A percentile compares a stretch with the other conserved stretches of the same genome.
These are phyloP conservation scores for Bombardia bombarda DNA, from an alignment of 495 filamentous ascomycete species.

Conservation along the genomic window DNA sequence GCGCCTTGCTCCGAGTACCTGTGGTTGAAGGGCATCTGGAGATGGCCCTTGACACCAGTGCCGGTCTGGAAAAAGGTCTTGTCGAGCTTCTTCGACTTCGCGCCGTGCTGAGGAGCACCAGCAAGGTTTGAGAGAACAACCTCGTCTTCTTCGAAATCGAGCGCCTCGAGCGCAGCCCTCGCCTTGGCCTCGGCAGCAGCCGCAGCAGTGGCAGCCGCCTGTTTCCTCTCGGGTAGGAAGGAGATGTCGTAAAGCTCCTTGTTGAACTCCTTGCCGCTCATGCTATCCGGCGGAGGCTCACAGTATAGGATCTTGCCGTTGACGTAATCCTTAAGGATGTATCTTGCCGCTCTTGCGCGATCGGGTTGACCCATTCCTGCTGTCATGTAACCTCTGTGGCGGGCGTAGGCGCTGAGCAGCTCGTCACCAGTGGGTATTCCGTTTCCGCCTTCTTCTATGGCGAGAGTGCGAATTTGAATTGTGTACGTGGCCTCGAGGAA, in stretches of 20 bases:
- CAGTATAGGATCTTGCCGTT: constrained; percentile 91
- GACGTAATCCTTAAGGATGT: constrained; percentile 94
- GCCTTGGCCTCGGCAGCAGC: constrained; percentile 22
- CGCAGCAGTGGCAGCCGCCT: constrained; percentile 46
- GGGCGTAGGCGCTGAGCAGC: constrained; percentile 76
- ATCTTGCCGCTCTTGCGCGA: constrained; percentile 83
- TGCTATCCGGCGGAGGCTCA: constrained; percentile 72
- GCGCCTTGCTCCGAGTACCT: constrained; percentile 77
- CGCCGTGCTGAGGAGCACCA: constrained; percentile 52
- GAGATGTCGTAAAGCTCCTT: constrained; percentile 72
- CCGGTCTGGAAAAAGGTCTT: constrained; percentile 74
- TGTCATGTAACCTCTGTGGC: constrained; percentile 81
- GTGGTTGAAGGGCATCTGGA: constrained; percentile 76
- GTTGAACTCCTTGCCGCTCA: constrained; percentile 75
- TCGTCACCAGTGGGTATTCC: constrained; percentile 85
- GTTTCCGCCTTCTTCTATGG: constrained; percentile 87
- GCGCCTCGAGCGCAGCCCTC: background rate
- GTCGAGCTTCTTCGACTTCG: constrained; percentile 71
- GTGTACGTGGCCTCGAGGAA: constrained; percentile 93
- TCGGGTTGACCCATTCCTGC: constrained; percentile 84
- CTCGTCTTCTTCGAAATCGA: constrained; percentile 21
- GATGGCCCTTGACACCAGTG: constrained; percentile 50
- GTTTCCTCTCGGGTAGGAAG: constrained; percentile 68
- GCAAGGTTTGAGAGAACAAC: too few species aligned
- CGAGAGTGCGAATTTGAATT: constrained; percentile 74